Evolutionary conservation across 805 yeast genomes (phyloP).

Genomic region (Starmerella lactis-condensi): DNA sequence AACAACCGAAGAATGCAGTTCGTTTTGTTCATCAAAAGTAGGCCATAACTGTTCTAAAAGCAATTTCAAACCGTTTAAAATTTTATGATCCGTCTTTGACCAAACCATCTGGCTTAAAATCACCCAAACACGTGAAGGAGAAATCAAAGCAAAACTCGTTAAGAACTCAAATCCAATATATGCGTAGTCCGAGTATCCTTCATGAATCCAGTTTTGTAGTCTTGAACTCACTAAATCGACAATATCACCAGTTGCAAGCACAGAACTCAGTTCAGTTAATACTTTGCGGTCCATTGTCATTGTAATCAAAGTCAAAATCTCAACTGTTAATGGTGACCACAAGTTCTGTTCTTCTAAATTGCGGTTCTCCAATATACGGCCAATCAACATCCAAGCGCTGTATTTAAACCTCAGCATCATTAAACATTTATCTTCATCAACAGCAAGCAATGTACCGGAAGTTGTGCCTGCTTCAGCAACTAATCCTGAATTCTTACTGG

Average conservation of each 20-base stretch:
- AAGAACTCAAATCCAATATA: constrained; percentile 28
- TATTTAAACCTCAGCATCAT: constrained; percentile 55
- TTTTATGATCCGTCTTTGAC: constrained; percentile 1
- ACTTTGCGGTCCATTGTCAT: constrained; percentile 27
- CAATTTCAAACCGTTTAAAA: constrained; percentile 5
- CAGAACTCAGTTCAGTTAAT: constrained; percentile 26
- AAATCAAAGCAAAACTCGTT: constrained; percentile 29
- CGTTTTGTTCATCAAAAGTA: constrained; percentile 1
- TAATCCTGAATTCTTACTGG: no score
- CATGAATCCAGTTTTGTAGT: constrained; percentile 34
- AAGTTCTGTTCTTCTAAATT: constrained; percentile 15
- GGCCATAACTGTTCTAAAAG: constrained; percentile 7
- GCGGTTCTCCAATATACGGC: constrained; percentile 54
- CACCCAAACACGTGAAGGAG: constrained; percentile 61
- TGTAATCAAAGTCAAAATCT: constrained; percentile 35
- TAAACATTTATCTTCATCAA: constrained; percentile 20
- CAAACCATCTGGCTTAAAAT: constrained; percentile 30
- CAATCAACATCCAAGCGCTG: constrained; percentile 77
- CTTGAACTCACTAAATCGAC: constrained; percentile 43
- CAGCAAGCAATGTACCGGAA: constrained; percentile 45
- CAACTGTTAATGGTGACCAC: constrained; percentile 27
- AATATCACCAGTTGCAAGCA: constrained; percentile 37
- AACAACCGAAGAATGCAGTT: constrained; percentile 5
- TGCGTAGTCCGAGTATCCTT: constrained; percentile 20
- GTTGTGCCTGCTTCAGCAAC: no score